phyloP scores from a whole-genome alignment of 257 asterid species.

The Capsicum chinense region DNA sequence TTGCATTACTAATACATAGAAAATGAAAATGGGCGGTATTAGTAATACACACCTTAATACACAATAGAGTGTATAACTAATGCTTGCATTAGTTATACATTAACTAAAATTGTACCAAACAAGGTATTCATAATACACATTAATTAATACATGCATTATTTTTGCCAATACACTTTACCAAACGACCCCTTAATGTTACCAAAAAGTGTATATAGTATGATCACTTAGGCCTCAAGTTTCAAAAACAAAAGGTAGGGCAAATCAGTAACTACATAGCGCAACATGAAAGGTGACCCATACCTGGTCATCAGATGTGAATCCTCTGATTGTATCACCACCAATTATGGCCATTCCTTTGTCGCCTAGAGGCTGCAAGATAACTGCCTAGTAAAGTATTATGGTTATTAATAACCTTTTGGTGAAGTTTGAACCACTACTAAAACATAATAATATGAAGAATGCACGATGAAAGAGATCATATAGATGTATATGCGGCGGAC shows the following conservation, averaged over 20 bases:
- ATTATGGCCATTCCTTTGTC: constrained; percentile 78
- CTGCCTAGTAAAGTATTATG: constrained; percentile 58
- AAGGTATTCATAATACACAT: too few species aligned
- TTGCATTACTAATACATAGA: too few species aligned
- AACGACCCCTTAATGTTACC: neutral
- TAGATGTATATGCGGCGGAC: neutral
- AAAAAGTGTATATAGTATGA: constrained; percentile 8
- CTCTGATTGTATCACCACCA: constrained; percentile 91
- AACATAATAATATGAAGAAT: constrained; percentile 8
- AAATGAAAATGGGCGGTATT: too few species aligned
- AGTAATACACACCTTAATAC: too few species aligned
- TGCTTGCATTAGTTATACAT: too few species aligned
- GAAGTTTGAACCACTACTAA: neutral
- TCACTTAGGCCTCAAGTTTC: neutral
- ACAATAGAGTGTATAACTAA: too few species aligned
- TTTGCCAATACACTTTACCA: too few species aligned
- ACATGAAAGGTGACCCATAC: constrained; percentile 39
- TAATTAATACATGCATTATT: too few species aligned
- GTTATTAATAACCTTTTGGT: constrained; percentile 28
- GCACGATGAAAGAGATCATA: neutral
- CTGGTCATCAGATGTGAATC: constrained; percentile 91
- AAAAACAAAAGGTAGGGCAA: neutral
- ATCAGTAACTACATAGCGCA: neutral
- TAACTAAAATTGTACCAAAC: too few species aligned
- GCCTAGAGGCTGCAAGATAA: constrained; percentile 92